Evolutionary conservation across 768 basidiomycete genomes (phyloP).

Genomic region (Psilocybe sp.): DNA sequence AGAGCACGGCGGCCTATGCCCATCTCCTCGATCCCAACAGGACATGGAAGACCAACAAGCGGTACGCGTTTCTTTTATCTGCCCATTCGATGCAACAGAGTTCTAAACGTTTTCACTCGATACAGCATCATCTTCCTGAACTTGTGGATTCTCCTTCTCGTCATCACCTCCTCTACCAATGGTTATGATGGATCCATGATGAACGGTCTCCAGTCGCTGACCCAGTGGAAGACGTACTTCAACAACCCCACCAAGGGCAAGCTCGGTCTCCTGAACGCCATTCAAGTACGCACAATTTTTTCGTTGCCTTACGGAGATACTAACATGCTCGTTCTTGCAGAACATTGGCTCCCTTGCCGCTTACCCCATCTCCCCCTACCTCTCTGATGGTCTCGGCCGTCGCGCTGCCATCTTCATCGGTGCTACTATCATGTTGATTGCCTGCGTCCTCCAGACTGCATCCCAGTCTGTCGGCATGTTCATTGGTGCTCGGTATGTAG

Average conservation of each 20-base stretch:
- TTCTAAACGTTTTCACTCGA: neutral
- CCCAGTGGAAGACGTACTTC: constrained; percentile 64
- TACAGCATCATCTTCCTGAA: constrained; percentile 47
- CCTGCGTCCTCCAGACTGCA: constrained; percentile 66
- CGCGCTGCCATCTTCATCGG: constrained; percentile 64
- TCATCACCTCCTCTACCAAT: constrained; percentile 74
- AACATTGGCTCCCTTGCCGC: constrained; percentile 69
- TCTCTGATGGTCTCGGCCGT: constrained; percentile 73
- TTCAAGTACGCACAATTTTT: constrained; percentile 48
- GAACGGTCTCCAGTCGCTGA: constrained; percentile 73
- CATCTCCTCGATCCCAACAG: constrained; percentile 63
- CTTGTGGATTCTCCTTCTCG: constrained; percentile 69
- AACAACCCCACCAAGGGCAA: constrained; percentile 50
- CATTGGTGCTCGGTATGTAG: constrained; percentile 66
- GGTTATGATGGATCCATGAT: constrained; percentile 80
- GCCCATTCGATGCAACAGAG: neutral
- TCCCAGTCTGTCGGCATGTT: constrained; percentile 75
- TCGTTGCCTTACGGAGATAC: neutral
- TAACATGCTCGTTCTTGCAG: constrained; percentile 26
- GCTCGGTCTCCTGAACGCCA: constrained; percentile 71
- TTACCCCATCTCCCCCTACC: constrained; percentile 68
- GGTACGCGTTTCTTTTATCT: constrained; percentile 35
- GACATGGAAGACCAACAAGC: constrained; percentile 77
- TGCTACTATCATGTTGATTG: constrained; percentile 67
- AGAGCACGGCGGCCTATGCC: constrained; percentile 34